Base-by-base conservation (phyloP, 805 yeast species). In the Candida namnaoensis region DNA sequence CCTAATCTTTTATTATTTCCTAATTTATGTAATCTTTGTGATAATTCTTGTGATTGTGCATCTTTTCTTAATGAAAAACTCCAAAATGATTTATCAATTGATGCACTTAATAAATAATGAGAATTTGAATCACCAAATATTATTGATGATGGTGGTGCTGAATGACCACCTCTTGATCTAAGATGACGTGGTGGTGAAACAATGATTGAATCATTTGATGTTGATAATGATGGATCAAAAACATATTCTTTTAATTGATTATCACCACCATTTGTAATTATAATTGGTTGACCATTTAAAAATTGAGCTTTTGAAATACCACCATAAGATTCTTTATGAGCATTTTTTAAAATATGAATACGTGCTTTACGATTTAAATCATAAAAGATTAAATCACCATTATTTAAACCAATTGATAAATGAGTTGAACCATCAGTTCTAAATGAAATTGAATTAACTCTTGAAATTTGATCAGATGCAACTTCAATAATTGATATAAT, bases 81-180 rank as follows among this genome's bases (percentile, higher is more conserved):
- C 98, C 98, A 93, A 51, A 95, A 72, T 2, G 95, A 73, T 52
- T 75, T 72, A 62, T 93, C 99, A 47, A 80, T 73, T 0, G 97
- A 86, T 2, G 95, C 95, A 40, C 96, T 86, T 41, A 86, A 71
- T 10, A 95, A 56, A 60, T 79, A 86, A 62, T 95, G 99, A 3
- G 95, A 79, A 38, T 78, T 78, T 39, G 78, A 79, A 51, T 84
- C 83, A 5, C 95, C 86, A 61, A 93, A 93, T 24, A 68, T 66
- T 35, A 93, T 77, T 5, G 76, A 57, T 0, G 82, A 71, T 3
- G 98, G 95, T 4, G 99, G 95, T 28, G 85, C 82, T 5, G 95
- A 78, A 60, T 93, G 99, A n/a, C 99, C 99, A 53, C 97, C 98
- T 57, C 99, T 76, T 1, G 95, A 84, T 59, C 99, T 78, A 53